These are phyloP conservation scores for Multifurca ochricompacta DNA, from an alignment of 768 basidiomycete genomes.

Conservation along the genomic window DNA sequence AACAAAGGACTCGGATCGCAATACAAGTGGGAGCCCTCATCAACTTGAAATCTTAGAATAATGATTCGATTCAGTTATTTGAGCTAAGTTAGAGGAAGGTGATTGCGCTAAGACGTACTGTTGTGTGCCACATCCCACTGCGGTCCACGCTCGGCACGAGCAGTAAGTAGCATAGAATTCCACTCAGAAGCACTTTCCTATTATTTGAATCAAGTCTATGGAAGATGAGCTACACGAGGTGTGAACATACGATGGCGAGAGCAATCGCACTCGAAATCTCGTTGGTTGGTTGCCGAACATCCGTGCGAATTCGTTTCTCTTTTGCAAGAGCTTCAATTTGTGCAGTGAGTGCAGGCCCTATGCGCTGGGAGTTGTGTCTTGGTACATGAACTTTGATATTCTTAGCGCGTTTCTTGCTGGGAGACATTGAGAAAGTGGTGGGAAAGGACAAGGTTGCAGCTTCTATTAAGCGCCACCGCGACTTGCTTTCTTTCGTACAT, in stretches of 20 bases:
- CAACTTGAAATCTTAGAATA: constrained; percentile 61
- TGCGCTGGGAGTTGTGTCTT: constrained; percentile 64
- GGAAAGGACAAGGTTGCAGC: too few species aligned
- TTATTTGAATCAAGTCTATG: neutral
- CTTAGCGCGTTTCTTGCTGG: constrained; percentile 43
- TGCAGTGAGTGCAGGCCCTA: constrained; percentile 53
- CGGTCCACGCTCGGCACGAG: constrained; percentile 74
- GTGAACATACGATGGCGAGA: constrained; percentile 54
- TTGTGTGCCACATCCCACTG: constrained; percentile 85
- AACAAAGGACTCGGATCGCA: constrained; percentile 49
- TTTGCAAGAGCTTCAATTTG: constrained; percentile 53
- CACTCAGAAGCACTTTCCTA: constrained; percentile 78
- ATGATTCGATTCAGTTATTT: neutral
- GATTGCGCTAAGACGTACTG: constrained; percentile 43
- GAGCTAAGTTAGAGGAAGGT: neutral
- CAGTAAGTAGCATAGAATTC: constrained; percentile 74
- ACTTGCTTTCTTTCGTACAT: neutral
- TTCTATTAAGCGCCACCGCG: too few species aligned
- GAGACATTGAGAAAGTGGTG: constrained; percentile 62
- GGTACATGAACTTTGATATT: constrained; percentile 60
- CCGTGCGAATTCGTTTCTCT: constrained; percentile 40
- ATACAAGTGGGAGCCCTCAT: constrained; percentile 62
- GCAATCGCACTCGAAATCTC: constrained; percentile 43
- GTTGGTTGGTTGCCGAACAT: constrained; percentile 54
- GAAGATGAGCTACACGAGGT: neutral